Evolutionary conservation across 2,329 filamentous ascomycete genomes (phyloP), one percentile per base, ranked within the genome.

Genomic region (Fusarium clavum): DNA sequence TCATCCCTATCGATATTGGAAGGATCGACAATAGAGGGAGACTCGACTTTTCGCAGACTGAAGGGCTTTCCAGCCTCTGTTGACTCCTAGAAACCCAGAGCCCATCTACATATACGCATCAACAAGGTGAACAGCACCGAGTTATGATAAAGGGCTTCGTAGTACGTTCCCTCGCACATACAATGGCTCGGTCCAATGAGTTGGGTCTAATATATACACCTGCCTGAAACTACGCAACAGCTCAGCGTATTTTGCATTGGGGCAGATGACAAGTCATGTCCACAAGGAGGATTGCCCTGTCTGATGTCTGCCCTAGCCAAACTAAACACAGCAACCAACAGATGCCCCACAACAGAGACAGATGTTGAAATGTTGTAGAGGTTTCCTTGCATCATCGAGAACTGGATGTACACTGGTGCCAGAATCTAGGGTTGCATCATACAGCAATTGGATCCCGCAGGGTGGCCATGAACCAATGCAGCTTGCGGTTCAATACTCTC

Each of bases 251-350:
- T 44, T 55, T 44, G 8, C 20, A 27, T 30, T n/a, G 18, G 30
- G 40, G 30, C 56, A 69, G 59, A 65, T 65, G 68, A 74, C 62
- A 70, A 57, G 69, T 73, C 71, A 72, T 53, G 53, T 60, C 34
- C 48, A 49, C 55, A 43, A 53, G 53, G 25, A 72, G 60, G 55
- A 49, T 62, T 70, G 64, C 64, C 58, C 40, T 57, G 66, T 57
- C 59, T 49, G 12, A 32, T n/a, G 34, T 41, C 49, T 53, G 57
- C 57, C 63, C 63, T 61, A 38, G 62, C 47, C 43, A 47, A 61
- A 45, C 55, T 53, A 55, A 70, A 57, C 53, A 41, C 45, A 32
- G 46, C 65, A 61, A 55, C 65, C 64, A 74, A 73, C 68, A 67
- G 43, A 68, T 24, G 63, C 38, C 62, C 70, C 70, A 74, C 72